phyloP scores from a whole-genome alignment of 768 basidiomycete species.

The Mycena sanguinolenta region DNA sequence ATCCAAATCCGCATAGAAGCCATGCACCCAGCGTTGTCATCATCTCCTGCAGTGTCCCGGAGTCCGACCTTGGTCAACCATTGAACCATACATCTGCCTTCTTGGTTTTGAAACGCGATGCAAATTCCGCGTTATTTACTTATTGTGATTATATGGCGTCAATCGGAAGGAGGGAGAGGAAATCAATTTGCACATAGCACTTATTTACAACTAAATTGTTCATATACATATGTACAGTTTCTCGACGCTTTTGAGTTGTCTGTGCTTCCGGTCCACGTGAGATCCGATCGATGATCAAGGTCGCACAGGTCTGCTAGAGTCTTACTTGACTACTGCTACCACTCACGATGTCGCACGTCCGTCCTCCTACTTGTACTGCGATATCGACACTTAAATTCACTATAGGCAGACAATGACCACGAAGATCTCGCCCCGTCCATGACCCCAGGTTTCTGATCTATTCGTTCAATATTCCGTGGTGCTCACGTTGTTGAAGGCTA shows the following conservation, averaged over 20 bases:
- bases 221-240: conserved; percentile 33
- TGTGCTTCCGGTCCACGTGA: not conserved
- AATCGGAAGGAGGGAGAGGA: conserved; percentile 29
- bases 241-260: not conserved
- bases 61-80: not conserved
- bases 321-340: conserved; percentile 4
- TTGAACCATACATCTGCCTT: conserved; percentile 8
- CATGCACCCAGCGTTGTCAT: conserved; percentile 59
- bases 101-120: conserved; percentile 6
- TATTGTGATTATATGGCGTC: conserved; percentile 17
- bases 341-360: conserved; percentile 34
- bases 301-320: no score
- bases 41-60: conserved; percentile 29
- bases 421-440: conserved; percentile 76
- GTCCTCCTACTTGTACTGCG: conserved; percentile 7
- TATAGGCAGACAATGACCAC: conserved; percentile 68
- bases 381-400: conserved; percentile 14
- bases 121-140: conserved; percentile 25
- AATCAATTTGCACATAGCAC: conserved; percentile 28
- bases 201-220: conserved; percentile 30
- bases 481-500: conserved; percentile 65
- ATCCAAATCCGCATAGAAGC: conserved; percentile 47
- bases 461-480: conserved; percentile 21
- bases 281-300: no score
- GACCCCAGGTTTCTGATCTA: conserved; percentile 71